Evolutionary conservation across 225 moss, liverwort and hornwort species (phyloP), one percentile per base, ranked within the genome.

Genomic region (Lunularia cruciata): DNA sequence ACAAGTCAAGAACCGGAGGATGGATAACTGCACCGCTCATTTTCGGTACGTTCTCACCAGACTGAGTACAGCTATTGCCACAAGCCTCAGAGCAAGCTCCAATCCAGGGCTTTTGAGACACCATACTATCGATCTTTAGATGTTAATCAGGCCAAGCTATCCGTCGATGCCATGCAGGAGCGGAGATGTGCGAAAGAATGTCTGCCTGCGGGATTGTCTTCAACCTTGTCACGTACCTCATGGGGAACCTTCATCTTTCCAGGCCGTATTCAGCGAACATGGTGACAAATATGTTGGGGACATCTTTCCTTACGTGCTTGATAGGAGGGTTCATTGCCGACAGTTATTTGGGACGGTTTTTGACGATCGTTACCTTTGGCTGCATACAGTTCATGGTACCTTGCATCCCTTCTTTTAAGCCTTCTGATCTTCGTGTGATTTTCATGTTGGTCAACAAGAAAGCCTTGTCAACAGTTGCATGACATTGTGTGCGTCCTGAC

Each of bases 321-420:
- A 68, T 78, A 13, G 83, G 83, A 46, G 83, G 83, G n/a, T 83
- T 75, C 68, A 30, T 79, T 26, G 75, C 83, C 8, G 83, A 83
- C 75, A 52, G 78, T 3, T 78, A 69, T 62, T 51, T 83, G 27
- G 83, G 83, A 1, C 78, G 83, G 2, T 78, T 72, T 59, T 54
- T 57, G 26, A 83, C 83, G 9, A 83, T 83, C 55, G 67, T 53
- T 5, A 57, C 72, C 31, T 75, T 74, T 27, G 64, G 75, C 13
- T n/a, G 34, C 31, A 73, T 83, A 14, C 83, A 83, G 64, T 78
- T 72, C 49, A 37, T 68, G 69, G 83, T 83, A 37, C 54, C 56
- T 20, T 25, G 33, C 22, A 22, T 8, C 1, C 56, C 15, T 54
- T 23, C 2, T 8, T 9, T 8, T 3, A 54, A 12, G 25, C 5